Base-by-base conservation (phyloP, 2,329 filamentous ascomycete genomes). In the Incumbomyces delicatus region DNA sequence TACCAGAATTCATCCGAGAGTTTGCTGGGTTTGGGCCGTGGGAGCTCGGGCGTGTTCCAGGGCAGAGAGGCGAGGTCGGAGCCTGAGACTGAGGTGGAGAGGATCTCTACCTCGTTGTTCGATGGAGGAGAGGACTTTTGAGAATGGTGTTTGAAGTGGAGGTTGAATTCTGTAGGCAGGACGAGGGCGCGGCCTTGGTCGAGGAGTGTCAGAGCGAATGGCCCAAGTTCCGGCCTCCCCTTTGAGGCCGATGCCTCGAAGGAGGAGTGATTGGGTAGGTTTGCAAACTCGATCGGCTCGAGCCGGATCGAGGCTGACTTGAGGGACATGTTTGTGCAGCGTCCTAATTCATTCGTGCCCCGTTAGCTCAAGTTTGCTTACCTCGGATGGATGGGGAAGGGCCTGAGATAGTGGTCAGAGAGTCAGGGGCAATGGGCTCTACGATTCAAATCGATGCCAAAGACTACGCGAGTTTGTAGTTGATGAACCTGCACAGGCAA, bases 1-100 rank as follows among this genome's bases (percentile, higher is more conserved):
- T 63, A 60, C 67, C 67, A 70, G 54, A 63, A 61, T 38, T 68
- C 65, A 13, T 54, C 51, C 13, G 50, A 50, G 5, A 51, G 37
- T 27, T 46, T 41, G 13, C 22, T 20, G 7, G 50, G 49, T 14
- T 50, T 52, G n/a, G 44, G 47, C 14, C 54, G 48, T 12, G 29
- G 43, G 18, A 30, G n/a, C 13, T 17, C 13, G 13, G 37, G 35
- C 11, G 36, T 30, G 17, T 49, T 45, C 49, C 53, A 54, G 18
- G 44, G 17, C 12, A 56, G 45, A 6, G 43, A 32, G 14, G 42
- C 46, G 12, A 57, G 33, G 33, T 53, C 36, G n/a, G 47, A 44
- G 10, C 41, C 46, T 1, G 53, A 42, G 13, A 56, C 46, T 6
- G 41, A 39, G 17, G 44, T 42, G 11, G 44, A 50, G 7, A 54